These are phyloP conservation scores for Crataegus laevigata DNA, from an alignment of 306 rosid genomes.

Conservation along the genomic window DNA sequence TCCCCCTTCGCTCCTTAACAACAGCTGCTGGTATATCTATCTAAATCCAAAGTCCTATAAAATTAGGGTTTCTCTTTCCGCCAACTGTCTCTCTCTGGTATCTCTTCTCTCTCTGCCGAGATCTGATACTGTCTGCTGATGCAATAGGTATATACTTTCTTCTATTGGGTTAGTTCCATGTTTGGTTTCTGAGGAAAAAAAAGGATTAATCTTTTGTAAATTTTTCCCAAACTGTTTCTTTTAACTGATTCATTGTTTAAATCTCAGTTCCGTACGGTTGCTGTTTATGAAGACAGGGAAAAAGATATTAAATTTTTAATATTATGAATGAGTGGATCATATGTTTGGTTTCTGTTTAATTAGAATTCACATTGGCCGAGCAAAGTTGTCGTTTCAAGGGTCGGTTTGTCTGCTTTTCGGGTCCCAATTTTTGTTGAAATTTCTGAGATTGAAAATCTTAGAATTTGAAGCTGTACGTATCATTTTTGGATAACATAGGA, in stretches of 20 bases:
- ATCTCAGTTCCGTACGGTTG: not conserved
- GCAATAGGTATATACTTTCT: slow-evolving; percentile 20
- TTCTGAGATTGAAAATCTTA: not conserved
- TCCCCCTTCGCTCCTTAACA: not conserved
- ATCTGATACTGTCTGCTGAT: slow-evolving; percentile 11
- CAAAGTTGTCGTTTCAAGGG: not conserved
- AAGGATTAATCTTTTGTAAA: not conserved
- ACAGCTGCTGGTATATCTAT: not conserved
- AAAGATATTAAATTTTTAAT: not conserved
- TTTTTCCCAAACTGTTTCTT: not conserved
- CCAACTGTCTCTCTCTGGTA: slow-evolving; percentile 5
- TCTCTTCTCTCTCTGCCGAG: slow-evolving; percentile 9
- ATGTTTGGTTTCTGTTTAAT: not conserved
- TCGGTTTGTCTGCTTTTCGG: not conserved
- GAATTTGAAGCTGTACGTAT: not conserved
- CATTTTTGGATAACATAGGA: not conserved
- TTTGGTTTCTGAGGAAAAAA: slow-evolving; percentile 5
- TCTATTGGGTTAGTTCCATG: not conserved
- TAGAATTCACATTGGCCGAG: not conserved
- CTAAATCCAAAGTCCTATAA: not conserved
- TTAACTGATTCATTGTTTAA: not conserved
- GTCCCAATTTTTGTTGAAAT: not conserved
- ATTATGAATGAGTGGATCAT: not conserved
- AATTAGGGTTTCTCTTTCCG: slow-evolving; percentile 28
- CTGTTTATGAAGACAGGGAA: not conserved